A percentile compares a stretch with the other conserved stretches of the same genome.
phyloP scores from a whole-genome alignment of 768 basidiomycete genomes.

The Pleurotus salmoneostramineus region DNA sequence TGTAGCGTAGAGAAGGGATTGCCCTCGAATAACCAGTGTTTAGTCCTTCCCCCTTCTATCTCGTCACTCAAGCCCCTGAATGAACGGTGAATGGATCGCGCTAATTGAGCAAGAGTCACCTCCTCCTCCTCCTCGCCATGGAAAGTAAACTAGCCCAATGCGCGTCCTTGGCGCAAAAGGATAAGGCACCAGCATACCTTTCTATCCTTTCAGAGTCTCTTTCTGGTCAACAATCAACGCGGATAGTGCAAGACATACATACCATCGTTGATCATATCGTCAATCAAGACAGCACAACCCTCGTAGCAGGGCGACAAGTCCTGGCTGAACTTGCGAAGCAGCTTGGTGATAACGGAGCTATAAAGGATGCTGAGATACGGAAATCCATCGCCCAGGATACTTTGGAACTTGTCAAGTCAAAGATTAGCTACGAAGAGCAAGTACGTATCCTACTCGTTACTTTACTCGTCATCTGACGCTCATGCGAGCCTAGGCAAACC shows the following conservation, averaged over 20 bases:
- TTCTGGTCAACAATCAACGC: slow-evolving; percentile 40
- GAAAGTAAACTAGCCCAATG: slow-evolving; percentile 64
- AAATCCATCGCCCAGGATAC: slow-evolving; percentile 77
- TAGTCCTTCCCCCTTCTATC: too few relatives aligned
- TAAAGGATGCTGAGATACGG: slow-evolving; percentile 52
- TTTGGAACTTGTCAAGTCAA: slow-evolving; percentile 64
- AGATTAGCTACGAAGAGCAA: slow-evolving; percentile 94
- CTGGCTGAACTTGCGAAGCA: slow-evolving; percentile 79
- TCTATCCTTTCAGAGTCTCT: slow-evolving; percentile 65
- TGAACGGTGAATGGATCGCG: not conserved
- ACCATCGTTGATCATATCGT: slow-evolving; percentile 76
- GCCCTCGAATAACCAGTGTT: not conserved
- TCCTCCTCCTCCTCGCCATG: slow-evolving; percentile 34
- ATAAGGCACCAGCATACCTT: slow-evolving; percentile 76
- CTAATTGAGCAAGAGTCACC: not conserved
- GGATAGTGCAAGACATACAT: slow-evolving; percentile 56
- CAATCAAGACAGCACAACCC: slow-evolving; percentile 75
- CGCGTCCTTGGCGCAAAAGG: slow-evolving; percentile 69
- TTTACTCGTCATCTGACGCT: not conserved
- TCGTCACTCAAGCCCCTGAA: not conserved
- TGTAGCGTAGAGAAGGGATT: too few relatives aligned
- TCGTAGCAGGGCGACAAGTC: slow-evolving; percentile 87
- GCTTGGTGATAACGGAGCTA: slow-evolving; percentile 46
- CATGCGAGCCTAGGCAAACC: slow-evolving; percentile 60
- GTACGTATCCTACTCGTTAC: slow-evolving; percentile 36